A percentile compares a stretch with the other conserved stretches of the same genome.
These are phyloP conservation scores for Aotearoamyces nothofagi DNA, from an alignment of 2,329 filamentous ascomycete species.

Conservation along the genomic window DNA sequence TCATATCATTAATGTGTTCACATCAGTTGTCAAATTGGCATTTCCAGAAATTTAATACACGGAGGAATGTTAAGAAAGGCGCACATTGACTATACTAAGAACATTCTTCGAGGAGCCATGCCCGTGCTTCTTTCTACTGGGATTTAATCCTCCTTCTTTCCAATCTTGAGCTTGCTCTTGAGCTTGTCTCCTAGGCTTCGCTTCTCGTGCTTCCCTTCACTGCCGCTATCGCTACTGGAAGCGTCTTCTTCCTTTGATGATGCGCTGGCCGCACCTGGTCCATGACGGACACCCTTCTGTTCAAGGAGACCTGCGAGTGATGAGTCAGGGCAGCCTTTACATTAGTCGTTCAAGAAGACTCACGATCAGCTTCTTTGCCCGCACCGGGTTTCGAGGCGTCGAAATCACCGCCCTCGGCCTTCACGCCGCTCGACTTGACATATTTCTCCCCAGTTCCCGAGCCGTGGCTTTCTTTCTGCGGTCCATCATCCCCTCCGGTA, in stretches of 20 bases:
- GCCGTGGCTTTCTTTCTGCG: conserved; percentile 18
- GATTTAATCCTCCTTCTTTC: too few relatives aligned
- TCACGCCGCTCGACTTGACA: conserved; percentile 40
- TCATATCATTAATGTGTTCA: too few relatives aligned
- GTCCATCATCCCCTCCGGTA: conserved; percentile 10
- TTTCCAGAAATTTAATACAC: too few relatives aligned
- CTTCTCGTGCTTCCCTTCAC: conserved; percentile 25
- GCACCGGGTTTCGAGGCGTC: conserved; percentile 49
- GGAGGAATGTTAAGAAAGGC: too few relatives aligned
- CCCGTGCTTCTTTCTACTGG: too few relatives aligned
- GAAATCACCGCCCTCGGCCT: conserved; percentile 52
- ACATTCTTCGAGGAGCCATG: too few relatives aligned
- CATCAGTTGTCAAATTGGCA: too few relatives aligned
- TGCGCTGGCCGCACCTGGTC: conserved; percentile 8
- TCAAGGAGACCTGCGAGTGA: conserved; percentile 32
- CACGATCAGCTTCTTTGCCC: conserved; percentile 50
- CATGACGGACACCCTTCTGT: conserved; percentile 28
- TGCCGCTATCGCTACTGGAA: conserved; percentile 15
- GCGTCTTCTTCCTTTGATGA: conserved; percentile 10
- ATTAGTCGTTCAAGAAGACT: conserved; percentile 10
- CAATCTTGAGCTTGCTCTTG: conserved; percentile 54
- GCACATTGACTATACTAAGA: too few relatives aligned
- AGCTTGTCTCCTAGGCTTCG: conserved; percentile 45
- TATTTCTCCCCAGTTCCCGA: conserved; percentile 39
- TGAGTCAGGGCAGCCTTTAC: conserved; percentile 1